Evolutionary conservation across 1,284 basidiomycete species (phyloP).

Genomic region (Ceratobasidium sp.): DNA sequence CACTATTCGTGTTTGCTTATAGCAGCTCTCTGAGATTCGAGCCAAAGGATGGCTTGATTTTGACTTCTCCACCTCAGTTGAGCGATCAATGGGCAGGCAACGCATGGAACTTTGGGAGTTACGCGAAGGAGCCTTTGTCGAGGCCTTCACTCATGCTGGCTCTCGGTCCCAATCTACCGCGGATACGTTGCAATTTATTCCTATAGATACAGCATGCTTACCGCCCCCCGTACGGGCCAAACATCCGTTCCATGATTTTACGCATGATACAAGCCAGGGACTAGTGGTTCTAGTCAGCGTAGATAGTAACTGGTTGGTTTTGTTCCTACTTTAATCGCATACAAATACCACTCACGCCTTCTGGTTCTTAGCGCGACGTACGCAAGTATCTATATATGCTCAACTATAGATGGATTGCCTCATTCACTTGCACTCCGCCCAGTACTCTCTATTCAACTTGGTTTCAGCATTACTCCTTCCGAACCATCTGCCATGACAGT

Average conservation of each 20-base stretch:
- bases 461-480: not conserved
- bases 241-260: not conserved
- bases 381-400: constrained; percentile 1
- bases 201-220: not conserved
- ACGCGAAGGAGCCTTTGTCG: not conserved
- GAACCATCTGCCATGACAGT: not conserved
- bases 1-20: not conserved
- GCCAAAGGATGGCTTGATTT: constrained; percentile 4
- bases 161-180: not conserved
- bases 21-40: not conserved
- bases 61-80: not conserved
- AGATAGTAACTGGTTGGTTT: constrained; percentile 2
- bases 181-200: not conserved
- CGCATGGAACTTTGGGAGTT: not conserved
- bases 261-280: not conserved
- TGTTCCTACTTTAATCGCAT: not conserved
- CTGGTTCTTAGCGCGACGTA: not conserved
- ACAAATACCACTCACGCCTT: not conserved
- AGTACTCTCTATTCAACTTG: not conserved
- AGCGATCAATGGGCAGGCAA: not conserved
- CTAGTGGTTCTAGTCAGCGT: not conserved
- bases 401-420: not conserved
- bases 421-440: constrained; percentile 9
- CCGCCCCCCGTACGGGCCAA: not conserved
- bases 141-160: not conserved